Evolutionary conservation across 352 stramenopile genomes (phyloP).

Genomic region (Pythium dissimile): DNA sequence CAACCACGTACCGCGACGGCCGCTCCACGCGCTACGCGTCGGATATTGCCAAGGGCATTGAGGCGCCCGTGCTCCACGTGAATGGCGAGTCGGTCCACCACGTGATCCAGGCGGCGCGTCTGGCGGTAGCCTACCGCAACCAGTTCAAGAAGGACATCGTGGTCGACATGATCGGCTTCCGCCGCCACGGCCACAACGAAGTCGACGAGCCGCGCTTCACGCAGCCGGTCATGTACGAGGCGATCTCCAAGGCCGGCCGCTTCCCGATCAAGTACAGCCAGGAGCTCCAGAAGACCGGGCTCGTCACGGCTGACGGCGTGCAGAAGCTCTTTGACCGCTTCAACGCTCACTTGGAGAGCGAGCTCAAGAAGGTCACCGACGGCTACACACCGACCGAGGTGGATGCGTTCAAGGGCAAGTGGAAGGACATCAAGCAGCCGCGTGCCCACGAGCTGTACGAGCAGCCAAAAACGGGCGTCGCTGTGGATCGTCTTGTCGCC

Average conservation of each 20-base stretch:
- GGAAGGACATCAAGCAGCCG: constrained; percentile 51
- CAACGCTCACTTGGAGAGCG: constrained; percentile 61
- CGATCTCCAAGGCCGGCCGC: constrained; percentile 53
- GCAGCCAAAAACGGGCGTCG: constrained; percentile 50
- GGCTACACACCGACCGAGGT: constrained; percentile 64
- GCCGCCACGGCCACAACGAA: constrained; percentile 89
- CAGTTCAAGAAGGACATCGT: constrained; percentile 85
- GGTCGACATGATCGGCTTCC: constrained; percentile 82
- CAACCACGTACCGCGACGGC: constrained; percentile 75
- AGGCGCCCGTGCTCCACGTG: constrained; percentile 83
- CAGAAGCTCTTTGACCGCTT: constrained; percentile 56
- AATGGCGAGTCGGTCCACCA: constrained; percentile 80
- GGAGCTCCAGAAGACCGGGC: constrained; percentile 50
- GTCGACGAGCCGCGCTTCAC: constrained; percentile 88
- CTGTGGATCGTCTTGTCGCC: constrained; percentile 48
- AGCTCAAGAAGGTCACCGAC: constrained; percentile 49
- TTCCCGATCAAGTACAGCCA: constrained; percentile 73
- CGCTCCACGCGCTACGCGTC: constrained; percentile 83
- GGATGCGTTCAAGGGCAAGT: constrained; percentile 78
- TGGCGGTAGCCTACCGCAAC: constrained; percentile 82
- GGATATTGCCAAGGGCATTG: constrained; percentile 81
- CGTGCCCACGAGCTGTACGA: constrained; percentile 46
- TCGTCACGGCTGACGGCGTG: constrained; percentile 52
- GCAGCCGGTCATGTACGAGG: constrained; percentile 85
- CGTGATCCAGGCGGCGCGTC: constrained; percentile 69